Conservation (phyloP, 768 basidiomycete genomes). For the Auricularia sp. region DNA sequence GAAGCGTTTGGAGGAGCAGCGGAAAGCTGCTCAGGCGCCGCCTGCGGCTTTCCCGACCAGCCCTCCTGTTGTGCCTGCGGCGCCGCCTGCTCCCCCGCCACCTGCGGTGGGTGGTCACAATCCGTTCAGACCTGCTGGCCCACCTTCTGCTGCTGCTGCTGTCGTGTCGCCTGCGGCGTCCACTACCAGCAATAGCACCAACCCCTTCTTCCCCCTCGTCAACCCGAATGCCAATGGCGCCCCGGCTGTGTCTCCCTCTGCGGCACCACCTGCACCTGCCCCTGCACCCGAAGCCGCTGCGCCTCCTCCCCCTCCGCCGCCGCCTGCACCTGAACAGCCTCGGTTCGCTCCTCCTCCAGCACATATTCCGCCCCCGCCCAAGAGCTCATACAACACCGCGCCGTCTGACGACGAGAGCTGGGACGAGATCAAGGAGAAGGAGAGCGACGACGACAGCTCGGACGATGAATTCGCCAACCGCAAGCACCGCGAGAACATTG, state of each 20-base stretch:
- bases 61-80: conserved; percentile 11
- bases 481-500: conserved; percentile 57
- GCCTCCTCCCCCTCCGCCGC: conserved; percentile 4
- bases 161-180: conserved; percentile 25
- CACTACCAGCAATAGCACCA: conserved; percentile 38
- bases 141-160: conserved; percentile 25
- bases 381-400: conserved; percentile 52
- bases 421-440: conserved; percentile 72
- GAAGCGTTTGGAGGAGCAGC: not conserved
- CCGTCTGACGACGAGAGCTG: conserved; percentile 63
- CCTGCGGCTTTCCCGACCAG: conserved; percentile 11
- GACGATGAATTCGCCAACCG: conserved; percentile 72
- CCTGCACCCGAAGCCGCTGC: conserved; percentile 3
- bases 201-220: conserved; percentile 58
- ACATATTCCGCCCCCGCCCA: conserved; percentile 45
- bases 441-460: conserved; percentile 50
- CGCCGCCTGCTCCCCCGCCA: conserved; percentile 12
- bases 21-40: conserved; percentile 13
- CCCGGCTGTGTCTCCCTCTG: conserved; percentile 8
- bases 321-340: conserved; percentile 28
- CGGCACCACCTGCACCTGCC: conserved; percentile 12
- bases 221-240: conserved; percentile 24
- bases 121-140: conserved; percentile 64
- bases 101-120: conserved; percentile 32
- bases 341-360: conserved; percentile 13